A percentile compares a stretch with the other conserved stretches of the same genome.
These are phyloP conservation scores for Pseudofabraea citricarpa DNA, from an alignment of 2,329 filamentous ascomycete species.

Conservation along the genomic window DNA sequence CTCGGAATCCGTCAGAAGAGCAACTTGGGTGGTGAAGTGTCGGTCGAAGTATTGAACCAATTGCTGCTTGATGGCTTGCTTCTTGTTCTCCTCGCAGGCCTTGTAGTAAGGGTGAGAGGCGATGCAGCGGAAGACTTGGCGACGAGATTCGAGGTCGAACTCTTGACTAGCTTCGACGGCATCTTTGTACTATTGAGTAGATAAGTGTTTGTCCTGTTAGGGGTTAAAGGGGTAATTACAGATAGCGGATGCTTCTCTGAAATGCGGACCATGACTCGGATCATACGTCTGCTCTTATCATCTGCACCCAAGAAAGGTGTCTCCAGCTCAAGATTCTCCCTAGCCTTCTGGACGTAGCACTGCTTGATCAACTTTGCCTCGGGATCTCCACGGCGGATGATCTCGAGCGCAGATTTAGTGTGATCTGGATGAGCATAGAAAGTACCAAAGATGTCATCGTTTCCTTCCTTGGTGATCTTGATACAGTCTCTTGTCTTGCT, in stretches of 20 bases:
- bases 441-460: background rate
- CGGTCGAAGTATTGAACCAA: background rate
- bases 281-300: background rate
- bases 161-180: background rate
- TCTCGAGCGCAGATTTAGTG: background rate
- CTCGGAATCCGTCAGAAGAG: background rate
- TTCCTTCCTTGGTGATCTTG: background rate
- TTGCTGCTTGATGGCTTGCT: background rate
- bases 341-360: background rate
- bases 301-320: background rate
- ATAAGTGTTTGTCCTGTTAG: background rate
- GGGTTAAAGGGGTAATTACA: background rate
- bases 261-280: background rate
- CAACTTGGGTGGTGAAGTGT: background rate
- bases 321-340: background rate
- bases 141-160: background rate
- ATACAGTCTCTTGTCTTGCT: background rate
- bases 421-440: background rate
- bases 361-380: background rate
- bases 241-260: background rate
- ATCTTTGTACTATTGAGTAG: background rate
- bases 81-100: background rate
- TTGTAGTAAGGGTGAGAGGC: background rate
- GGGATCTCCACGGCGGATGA: background rate
- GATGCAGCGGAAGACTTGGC: background rate